phyloP scores from a whole-genome alignment of 768 basidiomycete genomes.

The Rhodosporidiobolus odoratus region DNA sequence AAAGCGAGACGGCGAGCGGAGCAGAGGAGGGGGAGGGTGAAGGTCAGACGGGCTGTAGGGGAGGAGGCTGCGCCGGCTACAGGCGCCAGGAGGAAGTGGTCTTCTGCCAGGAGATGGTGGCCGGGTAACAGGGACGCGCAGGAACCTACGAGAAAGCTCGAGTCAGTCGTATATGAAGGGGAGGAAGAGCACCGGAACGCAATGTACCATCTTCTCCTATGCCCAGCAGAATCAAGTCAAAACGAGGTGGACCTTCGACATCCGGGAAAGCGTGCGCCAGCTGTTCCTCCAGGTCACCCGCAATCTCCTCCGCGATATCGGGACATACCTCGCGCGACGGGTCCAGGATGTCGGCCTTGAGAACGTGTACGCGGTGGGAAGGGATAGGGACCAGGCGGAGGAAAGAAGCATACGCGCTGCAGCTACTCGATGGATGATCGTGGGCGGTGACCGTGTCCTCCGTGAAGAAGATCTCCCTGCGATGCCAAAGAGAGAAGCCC shows the following conservation, averaged over 20 bases:
- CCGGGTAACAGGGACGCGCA: constrained; percentile 72
- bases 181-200: neutral
- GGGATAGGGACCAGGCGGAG: constrained; percentile 75
- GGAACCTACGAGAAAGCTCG: neutral
- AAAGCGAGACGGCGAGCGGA: constrained; percentile 78
- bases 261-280: constrained; percentile 83
- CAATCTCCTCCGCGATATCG: constrained; percentile 45
- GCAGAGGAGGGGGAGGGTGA: constrained; percentile 81
- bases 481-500: no score
- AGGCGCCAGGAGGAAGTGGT: constrained; percentile 83
- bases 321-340: neutral
- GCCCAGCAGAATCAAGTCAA: constrained; percentile 91
- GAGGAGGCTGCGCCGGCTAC: constrained; percentile 73
- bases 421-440: constrained; percentile 82
- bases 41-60: constrained; percentile 65
- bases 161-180: neutral
- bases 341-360: constrained; percentile 52
- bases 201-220: constrained; percentile 78
- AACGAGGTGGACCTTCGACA: constrained; percentile 62
- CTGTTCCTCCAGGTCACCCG: constrained; percentile 48
- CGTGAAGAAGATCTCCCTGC: constrained; percentile 90
- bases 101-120: constrained; percentile 70
- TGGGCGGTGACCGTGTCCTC: constrained; percentile 91
- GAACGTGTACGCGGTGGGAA: constrained; percentile 64
- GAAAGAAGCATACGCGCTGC: constrained; percentile 66